A percentile compares a stretch with the other conserved stretches of the same genome.
These are phyloP conservation scores for Phialemoniopsis sp. DNA, from an alignment of 2,329 filamentous ascomycete species.

Conservation along the genomic window DNA sequence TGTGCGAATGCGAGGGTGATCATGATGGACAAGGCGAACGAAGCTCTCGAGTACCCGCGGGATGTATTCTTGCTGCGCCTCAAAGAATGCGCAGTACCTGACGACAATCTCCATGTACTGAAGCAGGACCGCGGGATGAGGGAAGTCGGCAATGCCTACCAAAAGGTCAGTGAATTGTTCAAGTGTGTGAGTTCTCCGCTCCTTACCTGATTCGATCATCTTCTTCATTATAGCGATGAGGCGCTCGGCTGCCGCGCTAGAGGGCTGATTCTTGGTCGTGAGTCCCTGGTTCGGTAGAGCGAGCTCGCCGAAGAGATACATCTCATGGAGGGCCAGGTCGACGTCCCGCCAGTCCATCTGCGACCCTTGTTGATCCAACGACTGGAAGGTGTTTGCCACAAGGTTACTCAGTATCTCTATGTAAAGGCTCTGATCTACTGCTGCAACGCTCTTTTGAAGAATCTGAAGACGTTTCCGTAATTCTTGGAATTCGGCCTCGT, in stretches of 20 bases:
- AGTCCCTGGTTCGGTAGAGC: conserved; percentile 84
- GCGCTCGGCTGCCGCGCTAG: conserved; percentile 72
- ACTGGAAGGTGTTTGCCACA: conserved; percentile 82
- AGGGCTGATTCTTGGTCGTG: conserved; percentile 81
- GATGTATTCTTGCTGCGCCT: conserved; percentile 76
- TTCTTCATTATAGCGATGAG: conserved; percentile 90
- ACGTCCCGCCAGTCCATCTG: conserved; percentile 92
- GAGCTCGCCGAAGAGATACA: conserved; percentile 92
- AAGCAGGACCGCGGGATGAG: conserved; percentile 86
- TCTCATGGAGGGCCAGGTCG: conserved; percentile 89
- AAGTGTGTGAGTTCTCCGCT: background rate
- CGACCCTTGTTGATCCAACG: conserved; percentile 67
- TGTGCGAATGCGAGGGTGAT: conserved; percentile 79
- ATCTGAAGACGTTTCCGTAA: conserved; percentile 85
- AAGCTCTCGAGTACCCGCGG: conserved; percentile 88
- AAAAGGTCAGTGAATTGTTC: background rate
- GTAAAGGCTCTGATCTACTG: conserved; percentile 83
- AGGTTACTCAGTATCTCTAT: conserved; percentile 84
- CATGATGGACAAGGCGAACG: conserved; percentile 83
- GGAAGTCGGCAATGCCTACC: conserved; percentile 75
- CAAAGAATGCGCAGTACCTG: conserved; percentile 89
- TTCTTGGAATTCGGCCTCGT: conserved; percentile 96
- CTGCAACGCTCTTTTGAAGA: conserved; percentile 87
- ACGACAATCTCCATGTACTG: conserved; percentile 99
- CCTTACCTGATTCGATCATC: conserved; percentile 83